Evolutionary conservation across 2,329 filamentous ascomycete genomes (phyloP), one percentile per base, ranked within the genome.

Genomic region (Stachybotrys echinatus): DNA sequence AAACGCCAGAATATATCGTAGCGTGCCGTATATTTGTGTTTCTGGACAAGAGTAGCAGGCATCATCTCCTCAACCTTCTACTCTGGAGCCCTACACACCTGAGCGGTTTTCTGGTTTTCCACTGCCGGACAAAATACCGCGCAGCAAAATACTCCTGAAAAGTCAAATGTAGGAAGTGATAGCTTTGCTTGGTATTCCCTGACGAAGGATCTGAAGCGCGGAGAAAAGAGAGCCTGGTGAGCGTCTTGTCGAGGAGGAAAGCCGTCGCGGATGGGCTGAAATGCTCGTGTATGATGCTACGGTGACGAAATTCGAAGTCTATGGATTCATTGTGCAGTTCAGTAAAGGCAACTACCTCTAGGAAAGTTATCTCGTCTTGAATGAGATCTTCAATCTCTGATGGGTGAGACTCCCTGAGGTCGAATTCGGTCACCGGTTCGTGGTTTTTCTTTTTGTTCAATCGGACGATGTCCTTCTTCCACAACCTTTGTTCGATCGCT

Each of bases 61-160:
- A 23, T 4, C 23, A 50, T 54, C 8, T 54, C 23, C 14, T 39
- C 37, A 18, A 10, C 34, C 17, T 52, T 23, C 34, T 27, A 37
- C 43, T 46, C 18, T 45, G 49, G 8, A 59, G 39, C 7, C 23
- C 14, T 3, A 57, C 47, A 50, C 23, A 58, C 46, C 52, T n/a
- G 1, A 65, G 56, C 5, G 23, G 34, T 18, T 14, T 49, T 22
- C 10, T n/a, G 5, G 27, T 22, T 22, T 47, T 55, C 64, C 65
- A 71, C 18, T 62, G 55, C 27, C 55, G 57, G n/a, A 62, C 61
- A 52, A 72, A 71, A 52, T 72, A 71, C 22, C 52, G 58, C 3
- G 71, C 71, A 0, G 66, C 69, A 58, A 74, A 73, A 48, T 62
- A 73, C 52, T 73, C 71, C 50, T 73, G 69, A 52, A 69, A 71